phyloP scores from a whole-genome alignment of 768 basidiomycete species.

The Suillus ampliporus region DNA sequence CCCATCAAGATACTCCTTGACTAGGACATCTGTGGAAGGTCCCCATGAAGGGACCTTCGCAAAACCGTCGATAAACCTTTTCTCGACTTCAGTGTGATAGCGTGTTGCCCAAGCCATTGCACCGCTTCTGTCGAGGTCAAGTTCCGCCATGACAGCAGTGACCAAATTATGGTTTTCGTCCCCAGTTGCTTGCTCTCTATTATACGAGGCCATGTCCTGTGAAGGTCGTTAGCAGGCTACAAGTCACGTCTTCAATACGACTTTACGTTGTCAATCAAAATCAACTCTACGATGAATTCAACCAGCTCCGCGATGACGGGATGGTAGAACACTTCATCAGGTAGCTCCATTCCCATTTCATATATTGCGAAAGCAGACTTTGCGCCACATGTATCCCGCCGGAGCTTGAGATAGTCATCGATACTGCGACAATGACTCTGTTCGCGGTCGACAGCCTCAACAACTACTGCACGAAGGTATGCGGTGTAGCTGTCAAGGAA shows the following conservation, averaged over 20 bases:
- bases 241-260: not conserved
- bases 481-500: slow-evolving; percentile 11
- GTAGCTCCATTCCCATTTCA: slow-evolving; percentile 39
- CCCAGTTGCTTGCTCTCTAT: slow-evolving; percentile 40
- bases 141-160: slow-evolving; percentile 39
- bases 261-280: slow-evolving; percentile 31
- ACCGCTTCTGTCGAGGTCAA: slow-evolving; percentile 26
- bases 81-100: slow-evolving; percentile 18
- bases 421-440: slow-evolving; percentile 28
- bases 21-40: slow-evolving; percentile 26
- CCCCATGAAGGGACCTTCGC: slow-evolving; percentile 35
- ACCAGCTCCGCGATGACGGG: slow-evolving; percentile 17
- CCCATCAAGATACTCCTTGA: slow-evolving; percentile 31
- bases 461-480: slow-evolving; percentile 7
- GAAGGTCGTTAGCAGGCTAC: not conserved
- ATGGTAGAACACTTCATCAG: slow-evolving; percentile 42
- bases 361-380: slow-evolving; percentile 35
- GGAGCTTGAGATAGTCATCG: slow-evolving; percentile 37
- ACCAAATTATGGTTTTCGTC: slow-evolving; percentile 41
- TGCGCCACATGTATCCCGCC: slow-evolving; percentile 38
- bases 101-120: slow-evolving; percentile 34
- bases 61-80: slow-evolving; percentile 27
- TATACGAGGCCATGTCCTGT: slow-evolving; percentile 45
- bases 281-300: slow-evolving; percentile 22
- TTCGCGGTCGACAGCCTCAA: slow-evolving; percentile 13